Evolutionary conservation across 345 rosid genomes (phyloP).

Genomic region (Eucalyptus curtisii): DNA sequence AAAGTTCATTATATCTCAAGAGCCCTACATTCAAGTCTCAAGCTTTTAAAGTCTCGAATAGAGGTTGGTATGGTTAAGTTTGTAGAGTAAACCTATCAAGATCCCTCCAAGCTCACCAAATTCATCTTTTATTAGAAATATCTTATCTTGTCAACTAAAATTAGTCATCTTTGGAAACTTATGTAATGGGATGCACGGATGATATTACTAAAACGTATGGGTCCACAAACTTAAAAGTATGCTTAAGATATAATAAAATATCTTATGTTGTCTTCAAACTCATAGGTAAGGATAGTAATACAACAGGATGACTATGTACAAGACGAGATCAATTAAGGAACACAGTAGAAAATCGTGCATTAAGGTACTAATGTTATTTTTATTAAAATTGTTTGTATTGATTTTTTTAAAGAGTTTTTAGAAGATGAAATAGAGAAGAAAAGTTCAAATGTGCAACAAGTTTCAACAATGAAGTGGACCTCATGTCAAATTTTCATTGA

Average conservation of each 20-base stretch:
- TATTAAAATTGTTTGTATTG: neutral
- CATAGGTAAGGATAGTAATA: neutral
- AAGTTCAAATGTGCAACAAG: too few relatives aligned
- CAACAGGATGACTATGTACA: rapidly evolving
- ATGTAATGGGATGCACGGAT: neutral
- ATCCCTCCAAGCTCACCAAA: neutral
- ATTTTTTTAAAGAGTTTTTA: neutral
- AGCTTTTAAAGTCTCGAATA: neutral
- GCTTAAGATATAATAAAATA: neutral
- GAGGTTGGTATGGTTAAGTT: neutral
- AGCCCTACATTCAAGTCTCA: neutral
- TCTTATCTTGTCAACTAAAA: neutral
- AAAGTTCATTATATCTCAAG: neutral
- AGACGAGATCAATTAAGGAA: neutral
- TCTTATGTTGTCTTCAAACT: neutral
- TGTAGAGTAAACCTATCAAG: neutral
- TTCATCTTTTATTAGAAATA: neutral
- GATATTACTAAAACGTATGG: neutral
- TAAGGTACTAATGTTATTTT: neutral
- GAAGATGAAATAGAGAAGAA: too few relatives aligned
- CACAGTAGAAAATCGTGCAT: rapidly evolving
- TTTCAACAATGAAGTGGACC: neutral
- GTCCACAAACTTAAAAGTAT: neutral
- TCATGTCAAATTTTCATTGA: neutral
- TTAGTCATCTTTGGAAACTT: neutral